phyloP scores from a whole-genome alignment of 352 stramenopile species.

The Pythium folliculosum region DNA sequence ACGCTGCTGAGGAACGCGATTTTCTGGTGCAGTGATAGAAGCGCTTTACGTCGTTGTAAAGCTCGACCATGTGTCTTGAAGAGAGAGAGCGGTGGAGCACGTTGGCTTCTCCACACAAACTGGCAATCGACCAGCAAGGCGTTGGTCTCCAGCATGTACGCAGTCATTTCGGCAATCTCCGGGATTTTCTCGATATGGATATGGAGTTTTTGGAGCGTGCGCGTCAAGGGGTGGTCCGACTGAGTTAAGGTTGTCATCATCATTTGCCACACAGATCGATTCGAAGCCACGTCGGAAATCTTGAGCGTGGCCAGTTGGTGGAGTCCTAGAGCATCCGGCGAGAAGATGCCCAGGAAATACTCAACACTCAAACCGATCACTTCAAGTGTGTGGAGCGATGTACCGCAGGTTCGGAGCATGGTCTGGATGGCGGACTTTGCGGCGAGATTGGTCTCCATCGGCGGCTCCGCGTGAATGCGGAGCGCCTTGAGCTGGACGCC shows the following conservation, averaged over 20 bases:
- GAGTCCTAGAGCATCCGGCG: background rate
- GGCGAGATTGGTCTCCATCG: background rate
- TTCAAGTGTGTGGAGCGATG: constrained; percentile 2
- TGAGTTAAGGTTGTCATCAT: background rate
- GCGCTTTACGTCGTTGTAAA: background rate
- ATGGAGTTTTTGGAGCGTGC: background rate
- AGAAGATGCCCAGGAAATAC: constrained; percentile 5
- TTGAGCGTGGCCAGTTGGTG: constrained; percentile 4
- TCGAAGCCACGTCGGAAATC: constrained; percentile 1
- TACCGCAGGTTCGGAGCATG: background rate
- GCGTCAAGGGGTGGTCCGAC: constrained; percentile 3
- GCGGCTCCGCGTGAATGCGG: background rate
- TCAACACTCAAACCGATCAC: background rate
- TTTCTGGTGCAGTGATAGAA: background rate
- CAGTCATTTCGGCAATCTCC: background rate
- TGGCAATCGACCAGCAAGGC: background rate
- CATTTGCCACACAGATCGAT: background rate
- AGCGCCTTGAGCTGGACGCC: background rate
- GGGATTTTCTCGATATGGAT: background rate
- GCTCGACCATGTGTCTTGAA: background rate
- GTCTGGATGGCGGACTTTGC: background rate
- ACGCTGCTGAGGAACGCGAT: constrained; percentile 7
- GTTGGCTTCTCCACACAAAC: background rate
- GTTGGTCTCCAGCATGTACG: constrained; percentile 4
- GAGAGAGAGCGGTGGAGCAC: background rate